Percentiles rank a stretch among this genome's conserved stretches.
Conservation (phyloP, 257 asterid genomes). For the Anisodus tanguticus region DNA sequence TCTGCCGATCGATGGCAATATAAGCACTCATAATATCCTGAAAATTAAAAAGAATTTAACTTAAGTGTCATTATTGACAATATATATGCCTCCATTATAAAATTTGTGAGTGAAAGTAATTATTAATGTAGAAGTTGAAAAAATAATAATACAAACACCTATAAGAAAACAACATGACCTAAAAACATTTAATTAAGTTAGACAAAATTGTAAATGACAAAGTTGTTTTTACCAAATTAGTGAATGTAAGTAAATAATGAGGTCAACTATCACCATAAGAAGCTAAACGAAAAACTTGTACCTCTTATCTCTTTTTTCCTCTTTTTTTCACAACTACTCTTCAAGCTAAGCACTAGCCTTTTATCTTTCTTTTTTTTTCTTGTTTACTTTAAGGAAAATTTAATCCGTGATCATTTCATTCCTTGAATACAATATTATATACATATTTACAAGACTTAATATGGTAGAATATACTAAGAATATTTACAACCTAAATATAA, state of each 20-base stretch:
- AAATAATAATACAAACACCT: neutral
- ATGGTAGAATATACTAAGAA: too few species aligned
- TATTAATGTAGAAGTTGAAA: neutral
- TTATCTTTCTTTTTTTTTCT: neutral
- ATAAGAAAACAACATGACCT: neutral
- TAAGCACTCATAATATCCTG: too few species aligned
- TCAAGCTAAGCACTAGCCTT: neutral
- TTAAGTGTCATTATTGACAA: neutral
- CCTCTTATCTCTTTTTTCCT: neutral
- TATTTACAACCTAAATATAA: too few species aligned
- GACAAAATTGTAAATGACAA: neutral
- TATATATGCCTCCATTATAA: neutral
- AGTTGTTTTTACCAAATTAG: neutral
- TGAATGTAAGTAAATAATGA: neutral
- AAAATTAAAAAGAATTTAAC: neutral
- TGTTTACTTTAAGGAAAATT: neutral
- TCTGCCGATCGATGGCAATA: neutral
- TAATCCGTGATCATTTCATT: neutral
- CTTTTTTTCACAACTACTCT: constrained; percentile 13
- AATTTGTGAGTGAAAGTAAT: neutral
- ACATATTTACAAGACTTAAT: too few species aligned
- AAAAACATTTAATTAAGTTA: neutral
- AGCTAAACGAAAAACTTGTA: constrained; percentile 10
- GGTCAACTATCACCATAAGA: constrained; percentile 18
- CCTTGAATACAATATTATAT: too few species aligned